Evolutionary conservation across 1,284 basidiomycete genomes (phyloP).

Genomic region (Heterobasidion irregulare): DNA sequence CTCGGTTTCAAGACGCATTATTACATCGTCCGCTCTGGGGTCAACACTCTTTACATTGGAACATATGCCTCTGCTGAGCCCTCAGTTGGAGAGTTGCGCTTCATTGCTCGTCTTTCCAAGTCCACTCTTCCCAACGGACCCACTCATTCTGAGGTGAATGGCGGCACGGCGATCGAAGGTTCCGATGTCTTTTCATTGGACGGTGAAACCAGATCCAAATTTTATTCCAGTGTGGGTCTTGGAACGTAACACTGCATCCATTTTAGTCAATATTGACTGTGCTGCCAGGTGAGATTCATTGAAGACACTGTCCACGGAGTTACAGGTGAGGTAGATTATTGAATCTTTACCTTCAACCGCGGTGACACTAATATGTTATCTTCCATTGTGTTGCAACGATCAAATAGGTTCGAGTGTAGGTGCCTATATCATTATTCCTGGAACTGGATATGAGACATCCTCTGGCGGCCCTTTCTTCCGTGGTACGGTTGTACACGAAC

Average conservation of each 20-base stretch:
- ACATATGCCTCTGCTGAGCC: background rate
- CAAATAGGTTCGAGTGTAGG: background rate
- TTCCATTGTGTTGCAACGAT: background rate
- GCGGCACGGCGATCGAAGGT: background rate
- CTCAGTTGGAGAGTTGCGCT: background rate
- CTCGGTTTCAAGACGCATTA: background rate
- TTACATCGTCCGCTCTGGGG: background rate
- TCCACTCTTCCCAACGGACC: background rate
- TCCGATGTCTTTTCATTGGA: background rate
- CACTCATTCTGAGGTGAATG: background rate
- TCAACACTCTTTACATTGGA: background rate
- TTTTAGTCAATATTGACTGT: background rate
- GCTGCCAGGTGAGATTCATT: background rate
- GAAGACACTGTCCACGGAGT: background rate
- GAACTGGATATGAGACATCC: background rate
- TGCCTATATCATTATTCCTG: background rate
- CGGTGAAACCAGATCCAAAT: background rate
- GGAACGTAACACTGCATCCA: background rate
- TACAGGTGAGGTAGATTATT: background rate
- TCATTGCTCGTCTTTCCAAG: background rate
- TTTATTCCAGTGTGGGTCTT: background rate
- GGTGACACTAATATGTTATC: too few relatives aligned
- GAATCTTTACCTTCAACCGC: too few relatives aligned
- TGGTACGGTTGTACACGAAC: background rate
- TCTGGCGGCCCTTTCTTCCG: background rate